phyloP scores from a whole-genome alignment of 805 yeast species.

The Saturnispora gosingensis region DNA sequence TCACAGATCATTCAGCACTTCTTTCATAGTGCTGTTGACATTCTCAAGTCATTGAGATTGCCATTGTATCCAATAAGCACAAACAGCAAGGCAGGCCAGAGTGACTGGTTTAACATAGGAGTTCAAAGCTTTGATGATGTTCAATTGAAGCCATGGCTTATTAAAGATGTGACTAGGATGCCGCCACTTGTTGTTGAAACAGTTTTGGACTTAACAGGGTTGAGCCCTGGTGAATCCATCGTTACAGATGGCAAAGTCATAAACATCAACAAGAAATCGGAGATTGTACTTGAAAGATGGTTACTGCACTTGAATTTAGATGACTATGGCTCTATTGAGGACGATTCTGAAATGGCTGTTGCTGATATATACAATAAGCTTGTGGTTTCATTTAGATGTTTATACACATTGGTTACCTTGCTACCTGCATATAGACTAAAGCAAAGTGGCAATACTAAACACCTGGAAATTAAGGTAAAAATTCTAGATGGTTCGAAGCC shows the following conservation, averaged over 20 bases:
- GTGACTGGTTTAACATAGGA: conserved; percentile 58
- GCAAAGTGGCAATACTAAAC: conserved; percentile 22
- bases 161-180: conserved; percentile 32
- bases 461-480: conserved; percentile 41
- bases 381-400: conserved; percentile 60
- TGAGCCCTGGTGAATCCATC: conserved; percentile 19
- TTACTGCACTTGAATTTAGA: conserved; percentile 64
- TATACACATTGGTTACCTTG: conserved; percentile 55
- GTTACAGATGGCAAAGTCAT: conserved; percentile 34
- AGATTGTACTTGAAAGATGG: conserved; percentile 95
- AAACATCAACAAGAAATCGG: conserved; percentile 56
- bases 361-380: conserved; percentile 68
- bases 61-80: conserved; percentile 10
- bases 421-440: conserved; percentile 62
- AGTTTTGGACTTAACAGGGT: conserved; percentile 29
- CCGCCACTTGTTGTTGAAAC: conserved; percentile 88
- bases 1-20: conserved; percentile 40
- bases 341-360: conserved; percentile 19
- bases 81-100: conserved; percentile 24
- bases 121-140: conserved; percentile 16
- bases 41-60: conserved; percentile 29
- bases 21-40: conserved; percentile 53
- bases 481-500: conserved; percentile 71
- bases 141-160: conserved; percentile 41
- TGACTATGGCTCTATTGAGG: conserved; percentile 16